Percentiles rank a stretch among this genome's conserved stretches.
phyloP scores from a whole-genome alignment of 2,329 filamentous ascomycete species.

The Ophiostoma piceae region DNA sequence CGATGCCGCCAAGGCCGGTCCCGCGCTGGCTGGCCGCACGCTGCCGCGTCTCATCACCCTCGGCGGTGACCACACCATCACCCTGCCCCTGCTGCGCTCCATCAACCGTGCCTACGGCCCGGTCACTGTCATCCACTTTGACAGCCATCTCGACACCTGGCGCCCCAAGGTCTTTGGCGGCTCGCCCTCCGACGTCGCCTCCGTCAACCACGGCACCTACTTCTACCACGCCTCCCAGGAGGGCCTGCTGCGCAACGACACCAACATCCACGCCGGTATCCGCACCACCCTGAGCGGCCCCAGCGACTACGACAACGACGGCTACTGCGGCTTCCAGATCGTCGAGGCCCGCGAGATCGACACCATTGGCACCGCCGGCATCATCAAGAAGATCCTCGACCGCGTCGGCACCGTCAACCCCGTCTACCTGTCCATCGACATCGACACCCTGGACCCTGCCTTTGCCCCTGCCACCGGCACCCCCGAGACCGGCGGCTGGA shows the following conservation, averaged over 20 bases:
- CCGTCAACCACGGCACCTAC: constrained; percentile 83
- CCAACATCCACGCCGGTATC: constrained; percentile 83
- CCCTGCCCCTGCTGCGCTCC: constrained; percentile 53
- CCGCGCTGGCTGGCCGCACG: constrained; percentile 67
- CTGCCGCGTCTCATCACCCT: constrained; percentile 77
- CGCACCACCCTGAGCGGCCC: constrained; percentile 74
- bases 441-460: constrained; percentile 81
- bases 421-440: constrained; percentile 79
- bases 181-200: constrained; percentile 67
- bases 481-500: constrained; percentile 72
- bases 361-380: constrained; percentile 56
- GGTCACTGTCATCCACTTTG: constrained; percentile 58
- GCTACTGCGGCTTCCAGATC: constrained; percentile 78
- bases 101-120: constrained; percentile 58
- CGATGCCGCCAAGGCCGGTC: constrained; percentile 59
- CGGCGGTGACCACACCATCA: constrained; percentile 59
- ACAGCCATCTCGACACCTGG: constrained; percentile 66
- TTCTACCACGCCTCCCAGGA: constrained; percentile 79
- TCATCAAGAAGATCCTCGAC: constrained; percentile 71
- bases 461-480: constrained; percentile 72
- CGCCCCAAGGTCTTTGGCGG: constrained; percentile 83
- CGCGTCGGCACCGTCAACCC: constrained; percentile 69
- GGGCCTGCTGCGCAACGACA: constrained; percentile 73
- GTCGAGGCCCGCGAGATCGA: constrained; percentile 62
- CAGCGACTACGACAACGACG: constrained; percentile 78